phyloP scores from a whole-genome alignment of 805 yeast genomes.

The Schwanniomyces vanrijiae region DNA sequence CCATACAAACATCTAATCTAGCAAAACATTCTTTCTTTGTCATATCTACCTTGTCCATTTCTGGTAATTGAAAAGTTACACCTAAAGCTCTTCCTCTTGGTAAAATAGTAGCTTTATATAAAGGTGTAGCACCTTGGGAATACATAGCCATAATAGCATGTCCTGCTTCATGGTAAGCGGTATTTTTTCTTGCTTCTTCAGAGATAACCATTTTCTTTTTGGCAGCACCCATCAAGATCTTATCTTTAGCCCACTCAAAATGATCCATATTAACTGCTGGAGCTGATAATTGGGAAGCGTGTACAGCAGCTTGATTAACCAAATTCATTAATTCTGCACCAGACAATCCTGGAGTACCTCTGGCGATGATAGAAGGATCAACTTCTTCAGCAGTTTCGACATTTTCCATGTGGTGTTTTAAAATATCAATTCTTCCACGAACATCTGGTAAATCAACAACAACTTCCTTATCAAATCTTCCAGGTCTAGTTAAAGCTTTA shows the following conservation, averaged over 20 bases:
- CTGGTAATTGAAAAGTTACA: conserved; percentile 95
- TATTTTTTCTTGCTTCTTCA: conserved; percentile 87
- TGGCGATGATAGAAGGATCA: conserved; percentile 85
- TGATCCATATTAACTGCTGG: conserved; percentile 86
- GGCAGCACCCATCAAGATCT: conserved; percentile 97
- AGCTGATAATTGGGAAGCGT: conserved; percentile 92
- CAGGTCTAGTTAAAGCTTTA: conserved; percentile 97
- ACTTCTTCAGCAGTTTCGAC: conserved; percentile 84
- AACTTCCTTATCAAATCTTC: conserved; percentile 94
- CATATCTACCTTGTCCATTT: conserved; percentile 95
- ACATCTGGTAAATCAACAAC: conserved; percentile 97
- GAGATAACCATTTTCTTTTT: conserved; percentile 97
- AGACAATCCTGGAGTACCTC: conserved; percentile 97
- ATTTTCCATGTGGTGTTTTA: conserved; percentile 87
- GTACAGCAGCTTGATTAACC: conserved; percentile 97
- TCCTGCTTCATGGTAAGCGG: conserved; percentile 99
- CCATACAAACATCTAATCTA: conserved; percentile 96
- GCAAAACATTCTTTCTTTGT: conserved; percentile 89
- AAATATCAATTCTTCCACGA: conserved; percentile 91
- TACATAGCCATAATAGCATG: conserved; percentile 98
- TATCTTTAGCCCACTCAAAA: conserved; percentile 99
- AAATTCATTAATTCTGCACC: conserved; percentile 97
- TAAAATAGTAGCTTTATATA: conserved; percentile 93
- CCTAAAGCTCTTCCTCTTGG: conserved; percentile 98
- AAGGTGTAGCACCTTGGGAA: conserved; percentile 90